Conservation (phyloP, 208 protist genomes). For the Trypanosoma mega region DNA sequence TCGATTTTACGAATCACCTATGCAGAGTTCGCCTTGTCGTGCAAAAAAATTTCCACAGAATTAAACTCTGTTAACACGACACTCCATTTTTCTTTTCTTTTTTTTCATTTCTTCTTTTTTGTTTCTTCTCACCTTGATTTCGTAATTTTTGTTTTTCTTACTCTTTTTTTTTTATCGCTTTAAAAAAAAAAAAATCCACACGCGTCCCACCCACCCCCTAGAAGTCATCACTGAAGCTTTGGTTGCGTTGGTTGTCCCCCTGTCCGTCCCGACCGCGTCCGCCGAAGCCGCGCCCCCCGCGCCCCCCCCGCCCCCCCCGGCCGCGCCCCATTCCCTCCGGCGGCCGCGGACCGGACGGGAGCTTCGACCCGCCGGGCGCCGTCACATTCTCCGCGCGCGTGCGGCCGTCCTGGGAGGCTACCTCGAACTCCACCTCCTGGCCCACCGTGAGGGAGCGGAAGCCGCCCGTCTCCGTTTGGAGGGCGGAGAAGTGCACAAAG, state of each 20-base stretch:
- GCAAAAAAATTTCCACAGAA: too few species aligned
- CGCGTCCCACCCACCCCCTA: conserved; percentile 21
- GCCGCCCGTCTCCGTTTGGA: conserved; percentile 87
- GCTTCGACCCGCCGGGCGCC: conserved; percentile 66
- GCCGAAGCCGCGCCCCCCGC: conserved; percentile 32
- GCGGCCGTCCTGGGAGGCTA: conserved; percentile 81
- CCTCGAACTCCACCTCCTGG: conserved; percentile 92
- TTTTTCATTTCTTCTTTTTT: conserved; percentile 19
- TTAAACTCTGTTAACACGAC: too few species aligned
- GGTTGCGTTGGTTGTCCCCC: conserved; percentile 34
- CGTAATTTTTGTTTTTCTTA: conserved; percentile 3
- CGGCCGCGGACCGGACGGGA: conserved; percentile 79
- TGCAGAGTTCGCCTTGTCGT: too few species aligned
- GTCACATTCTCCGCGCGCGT: conserved; percentile 90
- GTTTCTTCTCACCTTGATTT: conserved; percentile 4
- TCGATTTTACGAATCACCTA: too few species aligned
- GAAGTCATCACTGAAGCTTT: conserved; percentile 86
- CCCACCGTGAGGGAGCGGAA: conserved; percentile 81
- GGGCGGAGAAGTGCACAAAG: conserved; percentile 91
- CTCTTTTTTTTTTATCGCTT: too few species aligned
- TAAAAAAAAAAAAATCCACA: too few species aligned
- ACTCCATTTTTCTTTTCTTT: not conserved
- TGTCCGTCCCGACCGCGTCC: conserved; percentile 9
- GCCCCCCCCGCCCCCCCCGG: conserved; percentile 34
- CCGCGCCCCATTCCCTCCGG: conserved; percentile 48